Conservation (phyloP, 2,329 filamentous ascomycete species). For the Mollisia scopiformis region DNA sequence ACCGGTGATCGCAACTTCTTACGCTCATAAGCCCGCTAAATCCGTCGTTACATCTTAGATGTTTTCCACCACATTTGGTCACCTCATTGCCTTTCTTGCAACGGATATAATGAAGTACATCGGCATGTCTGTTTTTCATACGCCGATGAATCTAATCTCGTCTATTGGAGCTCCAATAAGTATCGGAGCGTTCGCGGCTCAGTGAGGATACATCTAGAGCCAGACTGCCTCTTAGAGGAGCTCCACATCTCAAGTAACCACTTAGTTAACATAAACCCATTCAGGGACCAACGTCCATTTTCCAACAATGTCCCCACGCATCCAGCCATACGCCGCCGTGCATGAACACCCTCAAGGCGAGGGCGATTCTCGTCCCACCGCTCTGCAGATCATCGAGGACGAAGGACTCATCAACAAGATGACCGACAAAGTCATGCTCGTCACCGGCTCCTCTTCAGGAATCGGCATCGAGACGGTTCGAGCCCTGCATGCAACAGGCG, state of each 20-base stretch:
- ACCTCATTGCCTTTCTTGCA: background rate
- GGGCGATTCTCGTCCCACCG: slow-evolving; percentile 38
- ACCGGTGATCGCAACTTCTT: background rate
- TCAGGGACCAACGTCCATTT: background rate
- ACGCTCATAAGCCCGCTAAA: background rate
- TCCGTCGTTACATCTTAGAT: background rate
- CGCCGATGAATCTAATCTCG: background rate
- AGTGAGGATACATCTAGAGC: background rate
- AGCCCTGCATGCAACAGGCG: slow-evolving; percentile 42
- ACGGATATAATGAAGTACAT: background rate
- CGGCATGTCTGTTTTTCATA: background rate
- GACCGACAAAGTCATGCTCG: slow-evolving; percentile 40
- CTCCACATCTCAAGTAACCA: background rate
- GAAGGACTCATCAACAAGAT: slow-evolving; percentile 32
- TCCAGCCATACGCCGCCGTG: slow-evolving; percentile 12
- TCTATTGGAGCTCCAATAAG: background rate
- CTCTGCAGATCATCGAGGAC: slow-evolving; percentile 39
- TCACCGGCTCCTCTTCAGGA: slow-evolving; percentile 45
- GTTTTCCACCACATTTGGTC: background rate
- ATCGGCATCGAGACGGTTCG: slow-evolving; percentile 42
- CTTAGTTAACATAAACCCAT: background rate
- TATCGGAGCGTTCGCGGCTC: background rate
- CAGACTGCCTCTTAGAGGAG: background rate
- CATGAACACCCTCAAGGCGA: slow-evolving; percentile 25
- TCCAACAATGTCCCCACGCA: background rate